phyloP scores from a whole-genome alignment of 805 yeast genomes.

The Saccharomycopsis olivae region DNA sequence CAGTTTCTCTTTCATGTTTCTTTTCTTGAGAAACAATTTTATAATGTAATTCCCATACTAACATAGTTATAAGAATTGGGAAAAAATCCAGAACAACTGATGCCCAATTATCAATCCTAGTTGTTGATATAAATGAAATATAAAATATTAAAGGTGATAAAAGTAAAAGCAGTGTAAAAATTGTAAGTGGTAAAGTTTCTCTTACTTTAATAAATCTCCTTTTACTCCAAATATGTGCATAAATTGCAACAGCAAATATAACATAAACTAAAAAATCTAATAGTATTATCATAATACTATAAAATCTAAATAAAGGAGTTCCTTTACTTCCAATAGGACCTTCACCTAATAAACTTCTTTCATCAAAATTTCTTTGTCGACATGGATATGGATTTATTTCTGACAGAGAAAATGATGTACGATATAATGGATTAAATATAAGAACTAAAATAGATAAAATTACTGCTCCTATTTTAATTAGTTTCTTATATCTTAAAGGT shows the following conservation, averaged over 20 bases:
- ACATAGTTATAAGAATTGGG: constrained; percentile 10
- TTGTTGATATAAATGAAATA: constrained; percentile 1
- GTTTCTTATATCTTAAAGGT: neutral
- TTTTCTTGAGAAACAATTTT: constrained; percentile 10
- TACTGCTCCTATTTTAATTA: neutral
- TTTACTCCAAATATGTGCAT: constrained; percentile 1
- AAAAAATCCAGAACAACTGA: constrained; percentile 11
- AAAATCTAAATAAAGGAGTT: neutral
- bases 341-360: too few relatives aligned
- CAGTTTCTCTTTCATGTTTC: constrained; percentile 10
- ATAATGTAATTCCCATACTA: constrained; percentile 16
- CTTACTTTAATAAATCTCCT: constrained; percentile 6
- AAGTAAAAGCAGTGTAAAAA: constrained; percentile 5
- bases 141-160: constrained; percentile 15
- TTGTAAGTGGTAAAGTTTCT: constrained; percentile 2
- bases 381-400: too few relatives aligned
- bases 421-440: neutral
- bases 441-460: neutral
- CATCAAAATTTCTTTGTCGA: too few relatives aligned
- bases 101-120: constrained; percentile 14
- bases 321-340: too few relatives aligned
- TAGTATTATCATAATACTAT: constrained; percentile 3
- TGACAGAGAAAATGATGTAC: neutral
- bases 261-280: constrained; percentile 2
- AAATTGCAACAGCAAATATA: constrained; percentile 1